Evolutionary conservation across 1,284 basidiomycete genomes (phyloP).

Genomic region (Boletus sp.): DNA sequence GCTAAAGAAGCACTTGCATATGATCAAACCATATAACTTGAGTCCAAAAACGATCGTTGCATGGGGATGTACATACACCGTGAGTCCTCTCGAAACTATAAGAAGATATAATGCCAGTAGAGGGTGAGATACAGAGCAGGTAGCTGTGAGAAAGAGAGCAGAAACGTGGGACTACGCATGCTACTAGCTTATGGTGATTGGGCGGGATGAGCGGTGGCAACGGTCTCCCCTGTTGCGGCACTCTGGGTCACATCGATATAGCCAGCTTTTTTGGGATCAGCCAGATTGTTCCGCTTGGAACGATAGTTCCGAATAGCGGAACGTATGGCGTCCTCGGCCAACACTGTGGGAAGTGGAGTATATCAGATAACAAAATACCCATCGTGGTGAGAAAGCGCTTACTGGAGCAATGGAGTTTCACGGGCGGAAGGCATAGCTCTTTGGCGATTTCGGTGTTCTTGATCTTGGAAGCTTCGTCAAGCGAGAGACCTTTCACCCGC

Average conservation of each 20-base stretch:
- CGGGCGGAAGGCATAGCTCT: conserved; percentile 92
- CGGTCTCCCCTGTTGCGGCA: conserved; percentile 62
- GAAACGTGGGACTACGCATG: conserved; percentile 1
- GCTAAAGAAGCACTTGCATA: neutral
- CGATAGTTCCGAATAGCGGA: conserved; percentile 93
- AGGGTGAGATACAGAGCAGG: conserved; percentile 3
- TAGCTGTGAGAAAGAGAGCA: neutral
- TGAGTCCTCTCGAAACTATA: conserved; percentile 12
- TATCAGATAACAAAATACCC: conserved; percentile 19
- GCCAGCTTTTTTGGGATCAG: conserved; percentile 54
- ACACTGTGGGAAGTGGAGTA: conserved; percentile 53
- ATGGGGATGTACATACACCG: conserved; percentile 17
- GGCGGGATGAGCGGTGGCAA: conserved; percentile 61
- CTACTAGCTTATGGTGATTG: conserved; percentile 24
- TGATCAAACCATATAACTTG: neutral
- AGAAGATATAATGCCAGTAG: conserved; percentile 18
- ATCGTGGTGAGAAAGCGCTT: conserved; percentile 31
- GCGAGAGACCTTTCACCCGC: conserved; percentile 90
- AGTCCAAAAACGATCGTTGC: conserved; percentile 5
- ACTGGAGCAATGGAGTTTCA: conserved; percentile 93
- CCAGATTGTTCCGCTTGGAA: conserved; percentile 63
- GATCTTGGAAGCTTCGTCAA: conserved; percentile 95
- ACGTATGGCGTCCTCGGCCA: conserved; percentile 97
- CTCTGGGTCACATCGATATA: conserved; percentile 79
- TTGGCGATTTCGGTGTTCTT: conserved; percentile 99